A percentile compares a stretch with the other conserved stretches of the same genome.
Evolutionary conservation across 768 basidiomycete genomes (phyloP).

Genomic region (Mycena pura): DNA sequence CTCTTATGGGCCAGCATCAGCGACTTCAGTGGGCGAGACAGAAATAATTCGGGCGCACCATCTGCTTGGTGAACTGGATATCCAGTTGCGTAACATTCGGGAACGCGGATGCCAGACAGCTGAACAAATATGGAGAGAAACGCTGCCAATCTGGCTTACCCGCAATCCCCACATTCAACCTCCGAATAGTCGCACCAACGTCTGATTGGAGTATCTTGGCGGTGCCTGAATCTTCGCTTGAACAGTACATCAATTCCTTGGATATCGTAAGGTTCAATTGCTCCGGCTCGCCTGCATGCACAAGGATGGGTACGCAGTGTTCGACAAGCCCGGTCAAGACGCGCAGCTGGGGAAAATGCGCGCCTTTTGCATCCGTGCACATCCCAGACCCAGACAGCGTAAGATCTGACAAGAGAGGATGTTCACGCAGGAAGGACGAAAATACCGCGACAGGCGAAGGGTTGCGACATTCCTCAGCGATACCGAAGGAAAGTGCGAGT

Average conservation of each 20-base stretch:
- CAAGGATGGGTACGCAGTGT: neutral
- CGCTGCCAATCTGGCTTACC: neutral
- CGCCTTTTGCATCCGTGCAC: neutral
- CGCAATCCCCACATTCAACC: neutral
- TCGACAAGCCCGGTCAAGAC: neutral
- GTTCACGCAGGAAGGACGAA: neutral
- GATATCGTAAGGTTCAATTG: no score
- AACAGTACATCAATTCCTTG: neutral
- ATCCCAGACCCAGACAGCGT: neutral
- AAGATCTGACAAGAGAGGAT: neutral
- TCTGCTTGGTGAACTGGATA: no score
- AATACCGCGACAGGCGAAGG: neutral
- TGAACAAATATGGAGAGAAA: neutral
- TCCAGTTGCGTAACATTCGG: slow-evolving; percentile 1
- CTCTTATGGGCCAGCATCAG: no score
- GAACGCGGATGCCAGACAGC: neutral
- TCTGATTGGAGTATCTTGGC: neutral
- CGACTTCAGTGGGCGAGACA: neutral
- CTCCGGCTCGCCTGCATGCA: neutral
- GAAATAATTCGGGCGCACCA: neutral
- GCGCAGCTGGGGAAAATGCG: neutral
- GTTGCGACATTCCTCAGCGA: neutral
- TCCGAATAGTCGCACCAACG: neutral
- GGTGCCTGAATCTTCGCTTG: neutral
- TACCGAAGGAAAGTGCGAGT: neutral